Evolutionary conservation across 345 rosid genomes (phyloP).

Genomic region (Salix koriyanagi): DNA sequence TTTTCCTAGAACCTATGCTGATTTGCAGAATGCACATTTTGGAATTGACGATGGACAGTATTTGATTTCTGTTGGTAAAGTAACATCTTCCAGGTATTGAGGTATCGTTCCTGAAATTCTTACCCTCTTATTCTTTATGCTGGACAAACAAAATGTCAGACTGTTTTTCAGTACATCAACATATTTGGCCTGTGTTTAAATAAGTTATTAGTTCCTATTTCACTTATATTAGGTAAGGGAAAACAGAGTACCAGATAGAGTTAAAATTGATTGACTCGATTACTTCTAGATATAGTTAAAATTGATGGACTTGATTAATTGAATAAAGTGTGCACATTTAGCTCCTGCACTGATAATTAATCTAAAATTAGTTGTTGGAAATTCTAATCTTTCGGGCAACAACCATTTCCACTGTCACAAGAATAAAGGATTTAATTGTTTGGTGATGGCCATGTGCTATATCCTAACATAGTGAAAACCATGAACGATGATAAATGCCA

Average conservation of each 20-base stretch:
- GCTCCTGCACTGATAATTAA: background rate
- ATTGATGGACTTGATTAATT: too few species aligned
- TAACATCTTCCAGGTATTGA: conserved; percentile 72
- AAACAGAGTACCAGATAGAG: background rate
- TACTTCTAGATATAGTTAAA: too few species aligned
- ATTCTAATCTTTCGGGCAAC: background rate
- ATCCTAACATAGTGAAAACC: background rate
- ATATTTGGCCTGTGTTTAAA: background rate
- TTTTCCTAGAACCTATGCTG: conserved; percentile 93
- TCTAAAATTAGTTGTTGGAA: background rate
- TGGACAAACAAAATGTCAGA: background rate
- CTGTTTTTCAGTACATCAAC: background rate
- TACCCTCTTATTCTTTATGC: background rate
- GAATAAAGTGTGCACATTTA: too few species aligned
- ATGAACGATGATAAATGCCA: background rate
- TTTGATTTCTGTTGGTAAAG: conserved; percentile 75
- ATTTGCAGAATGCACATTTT: conserved; percentile 71
- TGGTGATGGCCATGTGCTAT: background rate
- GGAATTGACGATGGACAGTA: conserved; percentile 84
- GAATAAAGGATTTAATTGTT: background rate
- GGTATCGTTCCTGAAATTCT: background rate
- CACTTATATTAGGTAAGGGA: background rate
- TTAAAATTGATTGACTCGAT: too few species aligned
- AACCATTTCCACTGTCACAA: background rate
- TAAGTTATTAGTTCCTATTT: background rate